Base-by-base conservation (phyloP, 352 stramenopile genomes). In the Globisporangium nunn region DNA sequence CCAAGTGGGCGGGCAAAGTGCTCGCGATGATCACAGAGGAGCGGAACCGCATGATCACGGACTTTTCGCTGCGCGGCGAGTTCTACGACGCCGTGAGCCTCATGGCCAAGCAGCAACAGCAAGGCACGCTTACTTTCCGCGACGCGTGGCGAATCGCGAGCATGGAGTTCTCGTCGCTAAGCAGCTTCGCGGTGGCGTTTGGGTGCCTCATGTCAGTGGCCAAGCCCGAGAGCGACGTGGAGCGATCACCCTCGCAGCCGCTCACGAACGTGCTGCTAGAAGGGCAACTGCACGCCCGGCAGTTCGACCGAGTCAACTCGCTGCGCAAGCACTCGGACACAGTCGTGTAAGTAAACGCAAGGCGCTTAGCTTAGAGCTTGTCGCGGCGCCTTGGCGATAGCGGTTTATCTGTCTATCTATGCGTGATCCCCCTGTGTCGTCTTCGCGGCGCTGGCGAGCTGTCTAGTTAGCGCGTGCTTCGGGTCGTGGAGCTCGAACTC, bases 1-100 rank as follows among this genome's bases (percentile, higher is more conserved):
- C 65, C 40, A 77, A 79, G 45, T 79, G 70, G 70, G 65, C 70
- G 11, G 65, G 68, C 30, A 82, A 82, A 43, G 68, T 77, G 44
- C 52, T 82, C 33, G 37, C 72, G 12, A 73, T 79, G 72, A 82
- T 82, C 63, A 82, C 72, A 4, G 70, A 79, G 17, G 72, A 82
- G 41, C 70, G 72, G 50, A 82, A 82, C 61, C 67, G 72, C 56
- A 75, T 82, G 62, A 69, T 78, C 46, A 43, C 68, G 29, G 72
- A 75, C 52, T 75, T 75, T 44, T 60, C 67, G 17, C 63, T 71
- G 30, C 67, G 63, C 14, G 64, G 70, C n/a, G 59, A 56, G 17
- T 71, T 79, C 28, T 77, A 78, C 56, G 68, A 79, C n/a, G 51
- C 64, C 37, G 63, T 73, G 46, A 76, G 52, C 7, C 46, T 67